A percentile compares a stretch with the other conserved stretches of the same genome.
phyloP scores from a whole-genome alignment of 2,329 filamentous ascomycete species.

The Fusarium beomiforme region DNA sequence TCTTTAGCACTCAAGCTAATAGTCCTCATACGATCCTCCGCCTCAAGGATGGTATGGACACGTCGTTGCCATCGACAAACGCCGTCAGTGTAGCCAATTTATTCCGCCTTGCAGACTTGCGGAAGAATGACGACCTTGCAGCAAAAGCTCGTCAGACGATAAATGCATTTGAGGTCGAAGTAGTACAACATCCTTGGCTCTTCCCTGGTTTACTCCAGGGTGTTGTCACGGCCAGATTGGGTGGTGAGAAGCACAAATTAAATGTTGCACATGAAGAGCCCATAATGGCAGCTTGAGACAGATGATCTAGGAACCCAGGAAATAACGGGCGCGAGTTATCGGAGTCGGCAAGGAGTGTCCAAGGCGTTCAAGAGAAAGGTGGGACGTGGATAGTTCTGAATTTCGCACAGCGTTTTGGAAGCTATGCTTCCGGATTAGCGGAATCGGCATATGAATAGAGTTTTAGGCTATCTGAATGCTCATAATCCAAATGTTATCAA shows the following conservation, averaged over 20 bases:
- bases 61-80: conserved; percentile 89
- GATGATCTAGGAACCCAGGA: neutral
- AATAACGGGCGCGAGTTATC: neutral
- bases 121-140: conserved; percentile 72
- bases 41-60: conserved; percentile 95
- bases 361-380: conserved; percentile 7
- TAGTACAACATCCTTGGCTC: conserved; percentile 91
- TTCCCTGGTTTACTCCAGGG: conserved; percentile 83
- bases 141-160: conserved; percentile 77
- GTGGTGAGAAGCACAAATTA: conserved; percentile 59
- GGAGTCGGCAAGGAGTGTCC: neutral
- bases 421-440: neutral
- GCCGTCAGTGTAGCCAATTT: conserved; percentile 87
- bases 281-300: conserved; percentile 33
- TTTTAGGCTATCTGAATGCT: neutral
- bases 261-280: conserved; percentile 40
- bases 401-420: neutral
- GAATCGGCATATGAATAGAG: neutral
- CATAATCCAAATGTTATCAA: conserved; percentile 24
- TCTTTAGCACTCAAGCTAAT: conserved; percentile 74
- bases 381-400: neutral
- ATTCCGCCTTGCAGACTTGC: conserved; percentile 78
- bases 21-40: conserved; percentile 81
- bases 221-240: conserved; percentile 79
- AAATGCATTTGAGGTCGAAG: conserved; percentile 88